Percentiles rank a stretch among this genome's conserved stretches.
phyloP scores from a whole-genome alignment of 208 protist genomes.

The Acanthamoeba royreba region DNA sequence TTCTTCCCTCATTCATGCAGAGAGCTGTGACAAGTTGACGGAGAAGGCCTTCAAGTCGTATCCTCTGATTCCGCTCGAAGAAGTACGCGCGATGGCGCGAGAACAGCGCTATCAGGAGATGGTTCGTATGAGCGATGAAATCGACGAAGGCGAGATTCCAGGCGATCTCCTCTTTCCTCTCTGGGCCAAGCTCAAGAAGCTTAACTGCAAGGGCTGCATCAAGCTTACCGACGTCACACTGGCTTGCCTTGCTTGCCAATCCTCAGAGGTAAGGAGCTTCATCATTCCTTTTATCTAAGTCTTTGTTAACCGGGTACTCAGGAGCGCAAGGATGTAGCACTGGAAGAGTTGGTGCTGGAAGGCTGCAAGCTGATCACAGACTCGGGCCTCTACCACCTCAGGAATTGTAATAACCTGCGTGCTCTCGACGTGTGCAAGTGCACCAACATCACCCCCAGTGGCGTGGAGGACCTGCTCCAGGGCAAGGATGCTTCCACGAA shows the following conservation, averaged over 20 bases:
- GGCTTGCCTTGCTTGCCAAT: background rate
- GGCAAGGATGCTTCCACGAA: too few species aligned
- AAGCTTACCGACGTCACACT: background rate
- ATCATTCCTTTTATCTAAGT: background rate
- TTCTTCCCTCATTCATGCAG: too few species aligned
- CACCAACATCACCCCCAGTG: background rate
- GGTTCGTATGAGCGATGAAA: background rate
- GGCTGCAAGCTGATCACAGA: background rate
- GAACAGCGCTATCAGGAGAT: background rate
- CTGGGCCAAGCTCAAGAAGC: background rate
- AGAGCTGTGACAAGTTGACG: background rate
- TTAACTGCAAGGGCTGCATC: slow-evolving; percentile 33
- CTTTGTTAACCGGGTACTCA: background rate
- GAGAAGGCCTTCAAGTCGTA: background rate
- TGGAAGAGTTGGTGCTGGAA: slow-evolving; percentile 33
- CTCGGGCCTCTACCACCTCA: background rate
- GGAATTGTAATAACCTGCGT: background rate
- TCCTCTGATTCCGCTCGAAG: background rate
- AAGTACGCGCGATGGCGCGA: background rate
- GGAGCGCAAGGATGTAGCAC: background rate
- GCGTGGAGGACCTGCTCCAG: background rate
- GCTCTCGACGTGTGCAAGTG: slow-evolving; percentile 13
- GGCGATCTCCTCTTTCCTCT: background rate
- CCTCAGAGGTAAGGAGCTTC: too few species aligned
- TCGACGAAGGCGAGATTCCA: background rate